Percentiles rank a stretch among this genome's conserved stretches.
Conservation (phyloP, 768 basidiomycete species). For the Termitomyces sp. region DNA sequence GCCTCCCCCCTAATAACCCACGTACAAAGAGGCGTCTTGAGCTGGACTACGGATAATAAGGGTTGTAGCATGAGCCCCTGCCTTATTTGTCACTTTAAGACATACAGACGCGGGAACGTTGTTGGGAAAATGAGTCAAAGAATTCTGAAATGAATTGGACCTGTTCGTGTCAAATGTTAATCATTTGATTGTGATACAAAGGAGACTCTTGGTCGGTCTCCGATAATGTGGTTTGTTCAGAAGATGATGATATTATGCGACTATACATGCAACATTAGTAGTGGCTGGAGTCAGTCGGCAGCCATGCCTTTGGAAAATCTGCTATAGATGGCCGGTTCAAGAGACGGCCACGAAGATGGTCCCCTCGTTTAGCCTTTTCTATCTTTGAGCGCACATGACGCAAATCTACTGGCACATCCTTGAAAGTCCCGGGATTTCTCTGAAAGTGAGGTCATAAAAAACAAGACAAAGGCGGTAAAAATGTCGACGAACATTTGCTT, state of each 20-base stretch:
- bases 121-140: background rate
- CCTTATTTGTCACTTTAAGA: background rate
- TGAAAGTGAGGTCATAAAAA: slow-evolving; percentile 18
- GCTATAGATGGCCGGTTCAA: slow-evolving; percentile 58
- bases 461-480: background rate
- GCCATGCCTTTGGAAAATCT: slow-evolving; percentile 88
- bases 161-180: background rate
- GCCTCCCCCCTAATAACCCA: background rate
- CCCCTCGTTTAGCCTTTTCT: slow-evolving; percentile 70
- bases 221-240: background rate
- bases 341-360: slow-evolving; percentile 53
- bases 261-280: background rate
- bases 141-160: background rate
- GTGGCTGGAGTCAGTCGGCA: slow-evolving; percentile 34
- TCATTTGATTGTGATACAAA: background rate
- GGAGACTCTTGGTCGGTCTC: background rate
- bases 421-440: slow-evolving; percentile 43
- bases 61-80: background rate
- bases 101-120: background rate
- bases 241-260: slow-evolving; percentile 1
- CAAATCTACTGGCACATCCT: slow-evolving; percentile 73
- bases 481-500: slow-evolving; percentile 72
- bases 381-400: slow-evolving; percentile 75
- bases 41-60: background rate
- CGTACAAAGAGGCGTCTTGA: background rate